Evolutionary conservation across 2,329 filamentous ascomycete species (phyloP).

Genomic region (Aspergillus jensenii): DNA sequence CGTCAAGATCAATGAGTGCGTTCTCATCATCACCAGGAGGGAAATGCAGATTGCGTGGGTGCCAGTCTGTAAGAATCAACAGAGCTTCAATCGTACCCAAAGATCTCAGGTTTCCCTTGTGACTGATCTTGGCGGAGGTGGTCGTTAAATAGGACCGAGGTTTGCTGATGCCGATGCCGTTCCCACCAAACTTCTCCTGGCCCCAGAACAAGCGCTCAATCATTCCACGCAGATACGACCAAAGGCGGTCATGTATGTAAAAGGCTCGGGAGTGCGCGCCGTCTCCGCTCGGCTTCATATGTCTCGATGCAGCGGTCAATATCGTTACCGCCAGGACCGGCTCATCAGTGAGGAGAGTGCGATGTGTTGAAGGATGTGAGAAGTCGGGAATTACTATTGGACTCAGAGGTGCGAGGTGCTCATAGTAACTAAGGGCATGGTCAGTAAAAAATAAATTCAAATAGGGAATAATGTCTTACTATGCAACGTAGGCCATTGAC

Average conservation of each 20-base stretch:
- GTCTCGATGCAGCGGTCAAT: conserved; percentile 85
- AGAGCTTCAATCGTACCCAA: conserved; percentile 92
- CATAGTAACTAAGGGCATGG: conserved; percentile 68
- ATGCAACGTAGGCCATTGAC: conserved; percentile 89
- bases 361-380: conserved; percentile 74
- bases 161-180: conserved; percentile 58
- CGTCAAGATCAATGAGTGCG: conserved; percentile 66
- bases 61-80: conserved; percentile 95
- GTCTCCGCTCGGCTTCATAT: conserved; percentile 75
- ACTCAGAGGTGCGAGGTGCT: conserved; percentile 84
- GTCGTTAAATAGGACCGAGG: conserved; percentile 66
- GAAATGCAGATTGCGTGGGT: conserved; percentile 90
- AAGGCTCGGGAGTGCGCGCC: conserved; percentile 81
- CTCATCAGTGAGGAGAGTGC: conserved; percentile 80
- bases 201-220: conserved; percentile 94
- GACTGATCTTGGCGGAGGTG: conserved; percentile 48
- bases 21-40: conserved; percentile 70
- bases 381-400: conserved; percentile 93
- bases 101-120: conserved; percentile 79
- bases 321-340: conserved; percentile 90
- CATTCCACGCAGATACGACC: conserved; percentile 92
- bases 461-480: conserved; percentile 55
- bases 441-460: conserved; percentile 8
- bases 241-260: conserved; percentile 91
- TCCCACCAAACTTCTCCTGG: conserved; percentile 90